Base-by-base conservation (phyloP, 23 red algal genomes). In the Chondrus crispus region DNA sequence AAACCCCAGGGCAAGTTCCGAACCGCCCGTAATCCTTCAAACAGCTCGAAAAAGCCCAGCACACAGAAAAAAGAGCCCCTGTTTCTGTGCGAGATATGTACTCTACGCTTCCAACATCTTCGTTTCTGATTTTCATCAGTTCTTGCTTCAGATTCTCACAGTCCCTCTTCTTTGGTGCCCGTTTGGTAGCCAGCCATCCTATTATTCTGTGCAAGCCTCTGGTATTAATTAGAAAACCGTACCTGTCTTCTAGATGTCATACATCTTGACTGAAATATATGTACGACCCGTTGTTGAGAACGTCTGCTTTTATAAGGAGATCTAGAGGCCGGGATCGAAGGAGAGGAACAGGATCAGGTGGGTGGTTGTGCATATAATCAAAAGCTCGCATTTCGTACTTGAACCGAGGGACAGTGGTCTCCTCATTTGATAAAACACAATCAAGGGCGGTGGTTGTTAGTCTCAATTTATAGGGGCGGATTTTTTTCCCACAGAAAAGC, bases 241-340 rank as follows among this genome's bases (percentile, higher is more conserved):
- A 78, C 73, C 54, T 78, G 43, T 78, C 44, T 50, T 78, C 73
- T 13, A 78, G 73, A 41, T 43, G 54, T 30, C 73, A 48, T 48
- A 78, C 54, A 19, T 43, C 54, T 12, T 78, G 45, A 52, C 43
- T 78, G 5, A 78, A 78, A 11, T 28, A 43, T 48, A 78, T 78
- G 8, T 78, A 48, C 5, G 35, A 9, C 24, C 33, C 28, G 43
- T 78, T 78, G 3, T 12, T 78, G 40, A 12, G 29, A 16, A 52
- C 14, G 33, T 16, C 8, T 32, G 73, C 73, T 28, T 78, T 41
- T 4, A 48, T 41, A 49, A 28, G 73, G 33, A 13, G 26, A 2
- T 41, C 24, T 32, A 48, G 42, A 2, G 42, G 33, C 11, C 6
- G 73, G 42, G n/a, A n/a, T n/a, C n/a, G n/a, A n/a, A n/a, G n/a